phyloP scores from a whole-genome alignment of 768 basidiomycete species.

The Pleurotus sapidus region DNA sequence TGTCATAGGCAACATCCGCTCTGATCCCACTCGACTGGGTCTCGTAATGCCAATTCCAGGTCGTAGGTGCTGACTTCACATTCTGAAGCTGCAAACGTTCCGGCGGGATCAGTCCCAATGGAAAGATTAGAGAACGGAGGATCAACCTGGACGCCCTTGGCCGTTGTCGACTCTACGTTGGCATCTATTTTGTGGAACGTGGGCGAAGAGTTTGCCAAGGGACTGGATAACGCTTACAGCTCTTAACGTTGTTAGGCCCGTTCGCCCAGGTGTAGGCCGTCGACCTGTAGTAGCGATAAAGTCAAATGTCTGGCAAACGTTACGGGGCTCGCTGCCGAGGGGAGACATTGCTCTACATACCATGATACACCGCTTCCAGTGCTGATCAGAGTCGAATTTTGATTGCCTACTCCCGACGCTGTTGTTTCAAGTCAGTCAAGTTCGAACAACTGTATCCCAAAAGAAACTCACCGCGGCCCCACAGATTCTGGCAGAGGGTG shows the following conservation, averaged over 20 bases:
- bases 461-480: slow-evolving; percentile 38
- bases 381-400: slow-evolving; percentile 43
- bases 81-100: slow-evolving; percentile 29
- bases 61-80: slow-evolving; percentile 43
- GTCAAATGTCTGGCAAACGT: background rate
- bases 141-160: slow-evolving; percentile 45
- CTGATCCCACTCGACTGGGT: slow-evolving; percentile 41
- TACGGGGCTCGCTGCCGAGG: background rate
- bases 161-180: slow-evolving; percentile 42
- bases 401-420: slow-evolving; percentile 45
- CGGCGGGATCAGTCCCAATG: too few relatives aligned
- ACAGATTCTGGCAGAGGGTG: slow-evolving; percentile 56
- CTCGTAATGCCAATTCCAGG: slow-evolving; percentile 50
- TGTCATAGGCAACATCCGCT: slow-evolving; percentile 58
- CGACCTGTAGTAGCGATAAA: slow-evolving; percentile 11
- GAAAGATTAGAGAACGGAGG: background rate
- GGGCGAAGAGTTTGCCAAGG: background rate
- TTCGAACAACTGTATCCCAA: too few relatives aligned
- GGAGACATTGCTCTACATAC: slow-evolving; percentile 14
- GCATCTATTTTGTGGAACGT: slow-evolving; percentile 32
- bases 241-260: slow-evolving; percentile 50
- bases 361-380: slow-evolving; percentile 42
- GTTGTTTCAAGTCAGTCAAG: background rate
- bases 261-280: slow-evolving; percentile 54
- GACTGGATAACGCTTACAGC: slow-evolving; percentile 33